phyloP scores from a whole-genome alignment of 176 grass and related monocot genomes.

The Musa schizocarpa region DNA sequence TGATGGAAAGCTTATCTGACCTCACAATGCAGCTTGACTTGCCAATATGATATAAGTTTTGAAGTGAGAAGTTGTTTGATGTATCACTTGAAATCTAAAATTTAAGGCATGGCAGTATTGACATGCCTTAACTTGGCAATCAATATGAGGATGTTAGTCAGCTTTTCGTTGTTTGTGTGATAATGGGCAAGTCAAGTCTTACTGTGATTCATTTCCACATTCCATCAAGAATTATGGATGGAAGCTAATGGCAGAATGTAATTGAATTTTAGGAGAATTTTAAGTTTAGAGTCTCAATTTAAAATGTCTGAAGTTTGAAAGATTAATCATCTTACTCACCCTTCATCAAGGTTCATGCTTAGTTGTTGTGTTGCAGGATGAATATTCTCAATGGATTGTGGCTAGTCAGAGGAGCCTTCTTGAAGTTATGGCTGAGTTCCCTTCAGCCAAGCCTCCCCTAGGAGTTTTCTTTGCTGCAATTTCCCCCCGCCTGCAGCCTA shows the following conservation, averaged over 20 bases:
- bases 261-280: neutral
- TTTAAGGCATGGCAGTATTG: neutral
- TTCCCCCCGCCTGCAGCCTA: slow-evolving; percentile 75
- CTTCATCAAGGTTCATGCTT: neutral
- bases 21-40: neutral
- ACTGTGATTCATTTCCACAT: neutral
- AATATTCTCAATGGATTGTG: slow-evolving; percentile 92
- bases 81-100: neutral
- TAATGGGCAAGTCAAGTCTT: neutral
- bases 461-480: slow-evolving; percentile 94
- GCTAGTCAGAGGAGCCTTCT: slow-evolving; percentile 80
- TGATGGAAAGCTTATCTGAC: neutral
- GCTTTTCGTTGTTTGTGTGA: neutral
- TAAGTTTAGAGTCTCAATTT: too few species aligned
- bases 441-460: slow-evolving; percentile 79
- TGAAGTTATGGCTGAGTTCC: slow-evolving; percentile 86
- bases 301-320: neutral
- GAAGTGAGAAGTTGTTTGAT: neutral
- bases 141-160: neutral
- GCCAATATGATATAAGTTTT: neutral
- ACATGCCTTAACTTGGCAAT: neutral
- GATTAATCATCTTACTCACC: neutral
- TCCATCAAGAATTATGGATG: neutral
- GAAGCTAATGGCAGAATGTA: neutral
- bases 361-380: slow-evolving; percentile 51